Base-by-base conservation (phyloP, 202 grass and related monocot genomes). In the Zizania palustris region DNA sequence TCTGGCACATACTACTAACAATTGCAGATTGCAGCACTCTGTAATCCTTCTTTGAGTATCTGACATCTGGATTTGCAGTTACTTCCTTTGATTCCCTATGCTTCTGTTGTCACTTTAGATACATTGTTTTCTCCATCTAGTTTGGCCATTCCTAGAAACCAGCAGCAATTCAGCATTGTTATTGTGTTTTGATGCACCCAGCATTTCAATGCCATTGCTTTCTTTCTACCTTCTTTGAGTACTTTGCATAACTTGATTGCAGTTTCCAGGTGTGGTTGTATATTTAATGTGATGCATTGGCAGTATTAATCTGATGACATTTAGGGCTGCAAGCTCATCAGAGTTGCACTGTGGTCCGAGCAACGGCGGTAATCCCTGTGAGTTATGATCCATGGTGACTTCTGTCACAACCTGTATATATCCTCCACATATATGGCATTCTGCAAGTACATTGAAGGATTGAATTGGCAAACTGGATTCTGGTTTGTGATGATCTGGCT, bases 251-350 rank as follows among this genome's bases (percentile, higher is more conserved):
- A 16, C 35, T 62, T 76, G 43, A 66, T 69, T 69, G 67, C 55
- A 16, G 44, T 36, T 19, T 51, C 37, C 41, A 62, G 19, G 63
- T 19, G 16, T 55, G 65, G 44, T 55, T 69, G 64, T 67, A 33
- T 16, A 69, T 60, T 76, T 21, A 34, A 68, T 42, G 41, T 36
- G 8, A 72, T 81, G 68, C 13, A 20, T 73, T 81, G 18, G 20
- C 72, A 57, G 56, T 42, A 16, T 28, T 44, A 28, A 28, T 28
- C 28, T 54, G 73, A 13, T 69, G 43, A 22, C 9, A 55, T 69
- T 55, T 57, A 81, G 78, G 46, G 53, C 45, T 50, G 55, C 33
- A 80, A 80, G 57, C 57, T 72, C 78, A 40, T 71, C 67, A 41
- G 36, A 2, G 4, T 67, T 19, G 51, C 37, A 15, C 20, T 3